Conservation (phyloP, 2,329 filamentous ascomycete genomes). For the Neoascochyta sp. region DNA sequence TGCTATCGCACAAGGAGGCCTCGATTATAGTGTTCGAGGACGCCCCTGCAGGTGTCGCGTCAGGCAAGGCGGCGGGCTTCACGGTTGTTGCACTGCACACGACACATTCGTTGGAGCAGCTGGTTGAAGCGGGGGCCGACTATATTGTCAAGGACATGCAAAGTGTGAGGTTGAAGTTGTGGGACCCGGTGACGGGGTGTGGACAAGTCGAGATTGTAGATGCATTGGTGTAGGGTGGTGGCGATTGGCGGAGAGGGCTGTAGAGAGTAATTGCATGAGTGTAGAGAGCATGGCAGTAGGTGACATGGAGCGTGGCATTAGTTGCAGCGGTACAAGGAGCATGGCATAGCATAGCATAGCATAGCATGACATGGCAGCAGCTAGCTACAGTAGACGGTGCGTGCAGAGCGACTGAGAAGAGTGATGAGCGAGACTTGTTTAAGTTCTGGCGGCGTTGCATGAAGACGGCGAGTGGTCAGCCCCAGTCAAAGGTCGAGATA, state of each 20-base stretch:
- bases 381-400: no score
- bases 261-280: no score
- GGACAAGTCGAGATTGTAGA: conserved; percentile 66
- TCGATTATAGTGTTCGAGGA: conserved; percentile 79
- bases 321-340: no score
- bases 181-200: conserved; percentile 52
- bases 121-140: conserved; percentile 74
- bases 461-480: conserved; percentile 9
- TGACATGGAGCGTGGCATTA: no score
- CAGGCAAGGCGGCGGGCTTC: conserved; percentile 83
- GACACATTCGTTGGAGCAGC: conserved; percentile 71
- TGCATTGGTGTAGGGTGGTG: conserved; percentile 45
- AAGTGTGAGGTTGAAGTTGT: conserved; percentile 63
- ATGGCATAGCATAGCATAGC: no score
- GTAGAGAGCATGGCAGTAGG: conserved; percentile 23
- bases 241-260: neutral
- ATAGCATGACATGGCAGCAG: no score
- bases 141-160: conserved; percentile 79
- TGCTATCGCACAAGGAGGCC: conserved; percentile 39
- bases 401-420: no score
- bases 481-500: conserved; percentile 15
- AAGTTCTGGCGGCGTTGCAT: conserved; percentile 2
- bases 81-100: conserved; percentile 80
- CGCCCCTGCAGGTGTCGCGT: conserved; percentile 76
- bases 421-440: no score